These are phyloP conservation scores for Seiridium unicorne DNA, from an alignment of 2,329 filamentous ascomycete species.

Conservation along the genomic window DNA sequence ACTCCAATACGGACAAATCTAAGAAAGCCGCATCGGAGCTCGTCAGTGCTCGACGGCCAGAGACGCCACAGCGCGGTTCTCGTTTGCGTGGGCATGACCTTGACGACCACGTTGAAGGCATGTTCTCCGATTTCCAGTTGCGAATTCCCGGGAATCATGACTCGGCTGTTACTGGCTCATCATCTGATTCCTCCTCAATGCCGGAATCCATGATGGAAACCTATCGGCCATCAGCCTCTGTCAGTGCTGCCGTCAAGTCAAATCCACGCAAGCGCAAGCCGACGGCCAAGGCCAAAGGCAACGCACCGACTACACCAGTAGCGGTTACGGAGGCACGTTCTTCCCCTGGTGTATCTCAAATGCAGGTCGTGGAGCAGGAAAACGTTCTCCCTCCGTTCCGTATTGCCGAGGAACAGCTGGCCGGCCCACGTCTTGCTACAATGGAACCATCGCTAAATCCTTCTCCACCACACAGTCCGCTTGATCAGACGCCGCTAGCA, in stretches of 20 bases:
- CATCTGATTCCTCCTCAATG: not conserved
- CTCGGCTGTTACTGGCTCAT: not conserved
- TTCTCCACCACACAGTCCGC: slow-evolving; percentile 17
- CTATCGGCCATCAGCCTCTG: slow-evolving; percentile 34
- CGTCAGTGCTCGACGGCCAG: not conserved
- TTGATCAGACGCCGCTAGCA: slow-evolving; percentile 10
- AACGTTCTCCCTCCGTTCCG: slow-evolving; percentile 23
- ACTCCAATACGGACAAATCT: not conserved
- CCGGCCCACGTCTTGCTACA: slow-evolving; percentile 18
- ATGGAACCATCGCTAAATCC: slow-evolving; percentile 27
- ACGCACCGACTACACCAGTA: slow-evolving; percentile 11
- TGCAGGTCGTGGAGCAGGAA: not conserved
- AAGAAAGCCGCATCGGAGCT: not conserved
- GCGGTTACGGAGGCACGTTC: not conserved
- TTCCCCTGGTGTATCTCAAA: not conserved
- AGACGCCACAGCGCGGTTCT: not conserved
- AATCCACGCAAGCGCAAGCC: slow-evolving; percentile 45
- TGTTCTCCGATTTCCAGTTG: not conserved
- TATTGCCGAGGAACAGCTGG: slow-evolving; percentile 17
- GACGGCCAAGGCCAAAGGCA: slow-evolving; percentile 27
- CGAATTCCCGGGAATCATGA: not conserved
- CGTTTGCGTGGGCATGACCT: not conserved
- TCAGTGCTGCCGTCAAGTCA: slow-evolving; percentile 50
- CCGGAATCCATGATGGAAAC: not conserved
- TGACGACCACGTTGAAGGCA: not conserved